A percentile compares a stretch with the other conserved stretches of the same genome.
Evolutionary conservation across 768 basidiomycete species (phyloP).

Genomic region (Auriscalpium microsporum): DNA sequence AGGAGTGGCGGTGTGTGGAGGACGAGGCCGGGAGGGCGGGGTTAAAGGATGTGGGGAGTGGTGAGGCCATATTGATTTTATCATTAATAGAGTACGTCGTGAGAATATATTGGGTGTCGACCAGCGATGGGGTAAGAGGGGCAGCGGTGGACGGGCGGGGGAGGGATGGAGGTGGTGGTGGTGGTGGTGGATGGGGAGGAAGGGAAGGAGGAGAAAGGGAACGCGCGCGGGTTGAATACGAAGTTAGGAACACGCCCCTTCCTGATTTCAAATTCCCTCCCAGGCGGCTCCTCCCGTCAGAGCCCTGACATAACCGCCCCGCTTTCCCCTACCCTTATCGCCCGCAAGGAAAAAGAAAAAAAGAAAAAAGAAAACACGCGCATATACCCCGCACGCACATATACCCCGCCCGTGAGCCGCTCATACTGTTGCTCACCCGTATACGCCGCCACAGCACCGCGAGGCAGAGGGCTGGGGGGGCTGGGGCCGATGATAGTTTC

Average conservation of each 20-base stretch:
- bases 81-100: slow-evolving; percentile 20
- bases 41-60: slow-evolving; percentile 14
- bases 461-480: background rate
- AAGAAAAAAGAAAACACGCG: no score
- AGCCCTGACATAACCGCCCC: background rate
- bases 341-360: no score
- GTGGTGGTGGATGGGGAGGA: slow-evolving; percentile 22
- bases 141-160: slow-evolving; percentile 15
- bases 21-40: slow-evolving; percentile 6
- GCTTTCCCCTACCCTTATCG: background rate
- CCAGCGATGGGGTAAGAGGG: slow-evolving; percentile 22
- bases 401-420: background rate
- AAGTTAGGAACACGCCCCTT: slow-evolving; percentile 9
- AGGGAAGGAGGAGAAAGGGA: slow-evolving; percentile 11
- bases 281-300: background rate
- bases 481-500: background rate
- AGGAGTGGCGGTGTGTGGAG: slow-evolving; percentile 31
- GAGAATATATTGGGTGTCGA: slow-evolving; percentile 16
- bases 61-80: slow-evolving; percentile 22
- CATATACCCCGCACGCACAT: no score
- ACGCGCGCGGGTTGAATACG: slow-evolving; percentile 3
- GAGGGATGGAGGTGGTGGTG: slow-evolving; percentile 24
- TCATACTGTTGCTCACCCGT: background rate
- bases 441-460: background rate
- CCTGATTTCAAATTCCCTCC: background rate